Evolutionary conservation across 352 stramenopile genomes (phyloP).

Genomic region (Globisporangium echinulatum): DNA sequence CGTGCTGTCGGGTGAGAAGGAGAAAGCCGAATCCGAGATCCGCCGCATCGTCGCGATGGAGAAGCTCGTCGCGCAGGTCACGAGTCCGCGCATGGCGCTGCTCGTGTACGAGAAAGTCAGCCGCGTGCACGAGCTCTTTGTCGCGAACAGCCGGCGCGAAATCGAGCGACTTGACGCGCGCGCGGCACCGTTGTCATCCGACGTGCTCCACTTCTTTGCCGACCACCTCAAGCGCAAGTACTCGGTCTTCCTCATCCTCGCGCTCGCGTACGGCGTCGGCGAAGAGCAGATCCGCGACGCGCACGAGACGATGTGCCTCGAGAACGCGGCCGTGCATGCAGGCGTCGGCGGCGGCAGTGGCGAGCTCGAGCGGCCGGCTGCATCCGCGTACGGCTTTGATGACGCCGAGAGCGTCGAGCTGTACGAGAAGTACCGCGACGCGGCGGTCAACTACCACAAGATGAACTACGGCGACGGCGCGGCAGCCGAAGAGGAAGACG

Average conservation of each 20-base stretch:
- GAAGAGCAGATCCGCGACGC: conserved; percentile 78
- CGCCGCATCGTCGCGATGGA: conserved; percentile 81
- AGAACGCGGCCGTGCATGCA: conserved; percentile 66
- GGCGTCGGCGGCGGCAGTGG: conserved; percentile 69
- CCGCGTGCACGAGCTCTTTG: conserved; percentile 81
- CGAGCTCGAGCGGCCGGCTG: conserved; percentile 36
- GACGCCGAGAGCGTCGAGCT: conserved; percentile 69
- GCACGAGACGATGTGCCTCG: conserved; percentile 75
- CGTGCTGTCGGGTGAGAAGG: conserved; percentile 69
- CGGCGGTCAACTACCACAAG: conserved; percentile 73
- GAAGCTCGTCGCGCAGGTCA: conserved; percentile 76
- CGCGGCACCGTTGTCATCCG: conserved; percentile 32
- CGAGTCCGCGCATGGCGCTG: conserved; percentile 70
- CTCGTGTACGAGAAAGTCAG: conserved; percentile 87
- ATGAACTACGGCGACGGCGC: conserved; percentile 81
- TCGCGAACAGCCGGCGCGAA: conserved; percentile 70
- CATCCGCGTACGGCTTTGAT: conserved; percentile 58
- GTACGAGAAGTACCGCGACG: conserved; percentile 84
- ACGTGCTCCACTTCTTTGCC: conserved; percentile 77
- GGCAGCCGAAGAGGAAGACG: conserved; percentile 80
- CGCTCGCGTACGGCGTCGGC: conserved; percentile 62
- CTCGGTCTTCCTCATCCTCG: conserved; percentile 81
- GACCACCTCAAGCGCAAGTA: conserved; percentile 87
- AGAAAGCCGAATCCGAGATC: conserved; percentile 81
- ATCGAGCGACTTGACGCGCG: conserved; percentile 51